phyloP scores from a whole-genome alignment of 2,329 filamentous ascomycete species.

The Aphanoascus verrucosus region DNA sequence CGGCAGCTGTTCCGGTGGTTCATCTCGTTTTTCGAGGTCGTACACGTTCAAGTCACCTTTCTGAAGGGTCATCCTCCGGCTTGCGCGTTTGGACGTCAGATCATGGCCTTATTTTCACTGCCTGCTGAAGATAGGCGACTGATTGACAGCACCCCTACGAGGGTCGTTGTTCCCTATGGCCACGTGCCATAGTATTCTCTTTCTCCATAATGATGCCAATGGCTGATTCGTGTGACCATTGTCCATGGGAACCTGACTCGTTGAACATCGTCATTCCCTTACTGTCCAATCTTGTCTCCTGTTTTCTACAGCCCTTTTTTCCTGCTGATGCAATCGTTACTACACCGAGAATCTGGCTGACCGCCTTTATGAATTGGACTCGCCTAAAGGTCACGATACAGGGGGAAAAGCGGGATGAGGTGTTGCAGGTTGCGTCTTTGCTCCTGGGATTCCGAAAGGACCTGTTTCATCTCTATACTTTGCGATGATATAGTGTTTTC shows the following conservation, averaged over 20 bases:
- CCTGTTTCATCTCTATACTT: background rate
- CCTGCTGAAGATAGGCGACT: too few relatives aligned
- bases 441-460: background rate
- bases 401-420: background rate
- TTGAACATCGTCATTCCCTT: background rate
- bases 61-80: background rate
- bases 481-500: background rate
- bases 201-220: background rate
- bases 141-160: too few relatives aligned
- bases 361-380: background rate
- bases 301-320: background rate
- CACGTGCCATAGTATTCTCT: slow-evolving; percentile 6
- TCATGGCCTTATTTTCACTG: background rate
- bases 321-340: background rate
- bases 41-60: background rate
- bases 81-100: background rate
- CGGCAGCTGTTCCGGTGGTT: background rate
- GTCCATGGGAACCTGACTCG: background rate
- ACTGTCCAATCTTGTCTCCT: slow-evolving; percentile 1
- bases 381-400: background rate
- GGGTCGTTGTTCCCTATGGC: slow-evolving; percentile 3
- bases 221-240: slow-evolving; percentile 1
- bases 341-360: background rate
- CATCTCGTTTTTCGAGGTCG: background rate
- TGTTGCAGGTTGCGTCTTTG: background rate